Percentiles rank a stretch among this genome's conserved stretches.
phyloP scores from a whole-genome alignment of 169 alveolate species.

The Cryptosporidium parvum region DNA sequence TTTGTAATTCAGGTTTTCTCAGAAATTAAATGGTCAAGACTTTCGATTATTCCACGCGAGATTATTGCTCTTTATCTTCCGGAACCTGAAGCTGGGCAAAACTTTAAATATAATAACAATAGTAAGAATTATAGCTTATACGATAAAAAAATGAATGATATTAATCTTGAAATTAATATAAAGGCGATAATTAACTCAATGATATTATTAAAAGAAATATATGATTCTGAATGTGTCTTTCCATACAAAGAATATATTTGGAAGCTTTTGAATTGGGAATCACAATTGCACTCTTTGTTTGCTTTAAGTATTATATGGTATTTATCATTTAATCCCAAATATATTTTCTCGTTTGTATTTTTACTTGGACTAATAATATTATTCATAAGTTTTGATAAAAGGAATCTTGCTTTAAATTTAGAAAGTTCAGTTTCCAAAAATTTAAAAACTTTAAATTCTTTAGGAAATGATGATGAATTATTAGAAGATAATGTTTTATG shows the following conservation, averaged over 20 bases:
- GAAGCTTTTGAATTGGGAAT: conserved; percentile 39
- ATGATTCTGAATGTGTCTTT: conserved; percentile 11
- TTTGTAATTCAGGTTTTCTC: conserved; percentile 41
- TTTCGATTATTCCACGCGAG: conserved; percentile 54
- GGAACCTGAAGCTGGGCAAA: not conserved
- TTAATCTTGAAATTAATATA: conserved; percentile 11
- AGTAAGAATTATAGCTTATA: not conserved
- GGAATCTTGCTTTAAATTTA: not conserved
- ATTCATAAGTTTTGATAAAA: conserved; percentile 10
- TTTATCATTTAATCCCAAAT: conserved; percentile 38
- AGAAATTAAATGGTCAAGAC: conserved; percentile 65
- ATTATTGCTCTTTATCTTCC: conserved; percentile 70
- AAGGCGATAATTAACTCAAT: conserved; percentile 34
- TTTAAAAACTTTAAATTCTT: not conserved
- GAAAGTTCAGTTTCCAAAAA: conserved; percentile 9
- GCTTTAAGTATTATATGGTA: conserved; percentile 37
- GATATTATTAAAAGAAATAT: conserved; percentile 24
- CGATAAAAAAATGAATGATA: not conserved
- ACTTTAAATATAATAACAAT: not conserved
- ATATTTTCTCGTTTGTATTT: conserved; percentile 6
- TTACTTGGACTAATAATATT: conserved; percentile 3
- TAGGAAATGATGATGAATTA: not conserved
- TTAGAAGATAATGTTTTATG: not conserved
- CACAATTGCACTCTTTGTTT: conserved; percentile 17
- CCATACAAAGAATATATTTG: conserved; percentile 6